phyloP scores from a whole-genome alignment of 2,329 filamentous ascomycete genomes.

The Beauveria australis region DNA sequence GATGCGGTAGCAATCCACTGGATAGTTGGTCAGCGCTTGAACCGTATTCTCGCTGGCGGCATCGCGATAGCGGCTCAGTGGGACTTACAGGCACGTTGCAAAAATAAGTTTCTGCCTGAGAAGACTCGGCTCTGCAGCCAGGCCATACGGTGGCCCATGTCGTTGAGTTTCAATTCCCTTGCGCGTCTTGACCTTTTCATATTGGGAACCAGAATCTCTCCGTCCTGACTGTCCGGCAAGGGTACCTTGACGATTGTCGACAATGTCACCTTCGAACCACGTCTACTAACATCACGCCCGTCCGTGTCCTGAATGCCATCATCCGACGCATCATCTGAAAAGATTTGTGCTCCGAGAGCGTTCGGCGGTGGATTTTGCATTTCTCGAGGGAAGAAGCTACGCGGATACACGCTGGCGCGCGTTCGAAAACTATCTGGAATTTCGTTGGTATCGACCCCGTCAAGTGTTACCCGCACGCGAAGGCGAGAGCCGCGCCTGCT shows the following conservation, averaged over 20 bases:
- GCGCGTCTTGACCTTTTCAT: slow-evolving; percentile 61
- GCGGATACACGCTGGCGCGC: slow-evolving; percentile 79
- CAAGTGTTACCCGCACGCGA: slow-evolving; percentile 85
- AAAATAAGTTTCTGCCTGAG: slow-evolving; percentile 73
- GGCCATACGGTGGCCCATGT: slow-evolving; percentile 88
- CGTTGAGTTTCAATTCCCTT: slow-evolving; percentile 86
- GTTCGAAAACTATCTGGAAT: slow-evolving; percentile 94
- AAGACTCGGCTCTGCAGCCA: slow-evolving; percentile 95
- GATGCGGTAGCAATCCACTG: slow-evolving; percentile 90
- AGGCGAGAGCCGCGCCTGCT: slow-evolving; percentile 71
- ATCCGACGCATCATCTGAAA: slow-evolving; percentile 55
- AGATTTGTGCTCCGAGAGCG: slow-evolving; percentile 66
- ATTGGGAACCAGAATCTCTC: slow-evolving; percentile 66
- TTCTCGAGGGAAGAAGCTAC: slow-evolving; percentile 85
- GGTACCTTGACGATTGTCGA: slow-evolving; percentile 51
- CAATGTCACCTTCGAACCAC: slow-evolving; percentile 23
- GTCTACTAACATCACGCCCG: slow-evolving; percentile 33
- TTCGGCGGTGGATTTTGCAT: slow-evolving; percentile 81
- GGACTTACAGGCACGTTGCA: slow-evolving; percentile 81
- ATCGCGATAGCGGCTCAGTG: background rate
- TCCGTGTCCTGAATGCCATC: slow-evolving; percentile 46
- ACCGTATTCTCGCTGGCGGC: background rate
- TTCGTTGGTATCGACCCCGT: slow-evolving; percentile 87
- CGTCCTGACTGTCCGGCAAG: slow-evolving; percentile 59
- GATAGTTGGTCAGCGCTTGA: slow-evolving; percentile 10